Evolutionary conservation across 2,329 filamentous ascomycete species (phyloP), one percentile per base, ranked within the genome.

Genomic region (Trichoderma cornu-damae): DNA sequence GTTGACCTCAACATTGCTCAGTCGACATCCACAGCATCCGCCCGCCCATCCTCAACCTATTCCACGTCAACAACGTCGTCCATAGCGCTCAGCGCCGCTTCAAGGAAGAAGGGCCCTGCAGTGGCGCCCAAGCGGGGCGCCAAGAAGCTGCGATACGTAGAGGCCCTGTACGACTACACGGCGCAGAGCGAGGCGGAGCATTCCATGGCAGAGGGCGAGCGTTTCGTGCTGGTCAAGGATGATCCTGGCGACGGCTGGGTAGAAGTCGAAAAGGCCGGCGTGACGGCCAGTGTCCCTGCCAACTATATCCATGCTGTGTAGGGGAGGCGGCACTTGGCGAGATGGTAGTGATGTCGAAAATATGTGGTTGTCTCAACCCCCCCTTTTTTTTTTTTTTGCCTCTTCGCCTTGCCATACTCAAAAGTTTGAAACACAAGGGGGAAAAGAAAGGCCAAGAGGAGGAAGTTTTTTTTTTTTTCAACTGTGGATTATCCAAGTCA

Each of bases 161-260:
- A 96, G 69, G 94, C 94, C 1, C 64, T 97, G 65, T 99, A 97
- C 70, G 90, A 94, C 50, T 99, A 99, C 70, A 79, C 86, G 51
- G 90, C 93, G 16, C 86, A 90, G 66, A 91, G 85, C 63, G 90
- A 95, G 5, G 82, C 84, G 6, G 94, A 99, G 73, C 91, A 93
- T 72, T 90, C 81, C 67, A 99, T 99, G 90, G 70, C 71, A 1
- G 93, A 96, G 72, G 94, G 94, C 1, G 94, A 99, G 73, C 82
- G 86, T 51, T 95, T 99, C 67, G 91, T 99, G 37, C 77, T 99
- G 30, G 85, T 96, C 60, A 91, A 86, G 66, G 86, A 89, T 57
- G 93, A 97, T 68, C 82, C 86, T 0, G 94, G 94, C 1, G 94
- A 97, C 75, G 94, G 94, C 0, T 99, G 94, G 94, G 90, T 87